Conservation (phyloP, 257 asterid genomes). For the Lantana camara region DNA sequence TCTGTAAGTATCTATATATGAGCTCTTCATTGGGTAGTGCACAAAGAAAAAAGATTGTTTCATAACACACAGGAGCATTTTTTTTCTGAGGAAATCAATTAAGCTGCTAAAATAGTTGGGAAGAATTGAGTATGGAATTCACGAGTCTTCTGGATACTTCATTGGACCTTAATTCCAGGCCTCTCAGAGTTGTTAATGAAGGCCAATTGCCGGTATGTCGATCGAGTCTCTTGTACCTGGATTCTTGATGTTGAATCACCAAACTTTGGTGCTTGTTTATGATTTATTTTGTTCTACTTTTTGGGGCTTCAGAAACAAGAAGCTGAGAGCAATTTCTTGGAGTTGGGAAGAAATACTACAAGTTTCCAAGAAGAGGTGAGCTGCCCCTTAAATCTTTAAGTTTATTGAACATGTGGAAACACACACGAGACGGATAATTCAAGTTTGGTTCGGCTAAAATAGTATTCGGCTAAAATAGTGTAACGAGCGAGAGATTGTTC, state of each 20-base stretch:
- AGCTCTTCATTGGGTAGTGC: constrained; percentile 16
- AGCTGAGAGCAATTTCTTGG: constrained; percentile 50
- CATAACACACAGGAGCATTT: background rate
- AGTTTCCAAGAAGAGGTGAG: constrained; percentile 57
- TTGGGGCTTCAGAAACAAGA: constrained; percentile 61
- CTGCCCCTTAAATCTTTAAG: no score
- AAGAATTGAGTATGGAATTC: constrained; percentile 54
- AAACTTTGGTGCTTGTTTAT: background rate
- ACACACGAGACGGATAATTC: no score
- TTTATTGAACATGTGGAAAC: no score
- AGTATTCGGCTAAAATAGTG: no score
- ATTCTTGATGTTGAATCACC: constrained; percentile 1
- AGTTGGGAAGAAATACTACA: constrained; percentile 38
- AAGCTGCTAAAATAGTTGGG: background rate
- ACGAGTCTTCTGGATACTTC: constrained; percentile 65
- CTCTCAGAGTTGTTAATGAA: constrained; percentile 40
- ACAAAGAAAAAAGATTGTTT: background rate
- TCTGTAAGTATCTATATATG: constrained; percentile 18
- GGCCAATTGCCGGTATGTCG: constrained; percentile 23
- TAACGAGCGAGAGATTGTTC: no score
- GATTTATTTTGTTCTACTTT: background rate
- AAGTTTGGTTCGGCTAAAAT: no score
- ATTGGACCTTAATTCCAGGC: constrained; percentile 58
- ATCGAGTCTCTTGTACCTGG: background rate
- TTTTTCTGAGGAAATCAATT: constrained; percentile 1